Evolutionary conservation across 2,329 filamentous ascomycete genomes (phyloP).

Genomic region (Ciborinia camelliae): DNA sequence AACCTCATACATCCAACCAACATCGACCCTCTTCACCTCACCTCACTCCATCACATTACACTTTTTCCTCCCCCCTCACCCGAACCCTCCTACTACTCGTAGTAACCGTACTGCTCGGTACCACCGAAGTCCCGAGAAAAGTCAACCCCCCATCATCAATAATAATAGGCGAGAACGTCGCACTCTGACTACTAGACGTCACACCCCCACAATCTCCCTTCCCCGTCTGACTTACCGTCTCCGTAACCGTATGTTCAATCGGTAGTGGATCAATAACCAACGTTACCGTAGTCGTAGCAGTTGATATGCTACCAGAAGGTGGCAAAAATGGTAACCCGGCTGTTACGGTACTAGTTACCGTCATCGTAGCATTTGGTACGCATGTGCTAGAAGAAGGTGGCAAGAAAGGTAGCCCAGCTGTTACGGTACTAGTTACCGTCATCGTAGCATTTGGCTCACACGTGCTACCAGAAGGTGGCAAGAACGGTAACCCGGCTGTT

Average conservation of each 20-base stretch:
- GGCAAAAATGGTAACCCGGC: background rate
- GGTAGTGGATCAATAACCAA: no score
- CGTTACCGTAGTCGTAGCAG: background rate
- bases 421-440: background rate
- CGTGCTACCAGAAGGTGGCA: background rate
- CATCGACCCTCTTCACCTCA: no score
- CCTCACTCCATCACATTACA: no score
- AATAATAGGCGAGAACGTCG: background rate
- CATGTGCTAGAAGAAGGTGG: no score
- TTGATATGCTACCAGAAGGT: background rate
- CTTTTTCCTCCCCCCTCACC: background rate
- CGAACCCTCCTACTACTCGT: no score
- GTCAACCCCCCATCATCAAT: background rate
- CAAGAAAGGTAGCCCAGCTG: no score
- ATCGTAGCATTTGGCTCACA: background rate
- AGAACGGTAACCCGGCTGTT: background rate
- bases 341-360: background rate
- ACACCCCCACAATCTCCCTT: background rate
- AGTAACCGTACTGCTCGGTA: background rate
- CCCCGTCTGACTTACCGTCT: background rate
- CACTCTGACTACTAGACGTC: no score
- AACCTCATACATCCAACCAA: no score
- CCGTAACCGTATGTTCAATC: no score
- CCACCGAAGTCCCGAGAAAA: background rate
- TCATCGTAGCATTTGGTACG: background rate